These are phyloP conservation scores for Phoenix roebelenii DNA, from an alignment of 176 grass and related monocot species.

Conservation along the genomic window DNA sequence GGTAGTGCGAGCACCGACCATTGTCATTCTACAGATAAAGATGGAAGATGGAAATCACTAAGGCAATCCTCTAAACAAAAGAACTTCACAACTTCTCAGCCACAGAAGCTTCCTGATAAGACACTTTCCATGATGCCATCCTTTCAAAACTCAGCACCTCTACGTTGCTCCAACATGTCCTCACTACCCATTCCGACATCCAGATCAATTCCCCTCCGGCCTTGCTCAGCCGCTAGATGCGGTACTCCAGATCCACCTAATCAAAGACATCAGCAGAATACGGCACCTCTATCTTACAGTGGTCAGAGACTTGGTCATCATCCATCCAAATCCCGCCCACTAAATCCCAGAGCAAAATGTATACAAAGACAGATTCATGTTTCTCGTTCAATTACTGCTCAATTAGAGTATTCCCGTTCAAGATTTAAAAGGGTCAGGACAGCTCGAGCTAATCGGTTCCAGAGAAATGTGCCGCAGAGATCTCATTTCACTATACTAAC, in stretches of 20 bases:
- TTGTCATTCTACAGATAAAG: constrained; percentile 85
- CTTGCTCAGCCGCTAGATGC: constrained; percentile 2
- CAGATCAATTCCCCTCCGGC: constrained; percentile 18
- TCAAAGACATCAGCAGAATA: not conserved
- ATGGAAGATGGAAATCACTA: constrained; percentile 38
- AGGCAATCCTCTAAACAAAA: constrained; percentile 49
- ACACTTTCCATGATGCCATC: not conserved
- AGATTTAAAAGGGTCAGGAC: constrained; percentile 10
- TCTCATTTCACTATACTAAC: not conserved
- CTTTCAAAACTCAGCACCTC: constrained; percentile 4
- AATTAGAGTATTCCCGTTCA: constrained; percentile 16
- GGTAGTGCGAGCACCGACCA: constrained; percentile 36
- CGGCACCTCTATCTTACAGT: constrained; percentile 1
- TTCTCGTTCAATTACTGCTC: constrained; percentile 11
- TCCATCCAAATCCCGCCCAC: constrained; percentile 6
- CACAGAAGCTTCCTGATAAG: constrained; percentile 25
- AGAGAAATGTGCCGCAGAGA: not conserved
- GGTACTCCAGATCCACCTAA: not conserved
- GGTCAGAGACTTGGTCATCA: constrained; percentile 4
- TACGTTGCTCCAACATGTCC: too few relatives aligned
- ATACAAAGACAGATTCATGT: not conserved
- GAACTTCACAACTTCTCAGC: constrained; percentile 19
- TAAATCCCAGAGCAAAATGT: not conserved
- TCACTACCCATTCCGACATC: not conserved
- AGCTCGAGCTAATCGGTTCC: not conserved